These are phyloP conservation scores for Porodaedalea pini DNA, from an alignment of 1,284 basidiomycete genomes.

Conservation along the genomic window DNA sequence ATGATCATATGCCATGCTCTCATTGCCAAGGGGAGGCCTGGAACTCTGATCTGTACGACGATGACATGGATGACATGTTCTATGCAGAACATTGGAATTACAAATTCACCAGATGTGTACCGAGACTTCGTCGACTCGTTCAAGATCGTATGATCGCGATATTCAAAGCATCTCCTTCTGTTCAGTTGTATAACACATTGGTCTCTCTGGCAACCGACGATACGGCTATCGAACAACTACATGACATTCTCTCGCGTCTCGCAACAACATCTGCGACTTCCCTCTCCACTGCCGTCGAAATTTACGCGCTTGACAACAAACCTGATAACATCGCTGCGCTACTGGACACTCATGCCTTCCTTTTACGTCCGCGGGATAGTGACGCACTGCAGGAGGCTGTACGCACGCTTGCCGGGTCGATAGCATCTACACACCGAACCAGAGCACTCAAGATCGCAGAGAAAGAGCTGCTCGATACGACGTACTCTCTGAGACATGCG, in stretches of 20 bases:
- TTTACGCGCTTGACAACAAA: slow-evolving; percentile 40
- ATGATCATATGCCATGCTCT: no score
- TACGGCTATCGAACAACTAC: slow-evolving; percentile 33
- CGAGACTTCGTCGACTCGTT: slow-evolving; percentile 42
- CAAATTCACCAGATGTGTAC: slow-evolving; percentile 38
- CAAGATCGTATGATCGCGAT: slow-evolving; percentile 39
- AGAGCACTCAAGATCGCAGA: slow-evolving; percentile 44
- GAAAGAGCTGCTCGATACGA: slow-evolving; percentile 47
- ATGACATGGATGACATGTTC: slow-evolving; percentile 29
- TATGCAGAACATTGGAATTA: slow-evolving; percentile 52
- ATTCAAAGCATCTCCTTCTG: slow-evolving; percentile 49
- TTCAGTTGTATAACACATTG: slow-evolving; percentile 43
- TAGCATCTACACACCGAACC: slow-evolving; percentile 28
- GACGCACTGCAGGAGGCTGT: slow-evolving; percentile 44
- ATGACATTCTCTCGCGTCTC: slow-evolving; percentile 35
- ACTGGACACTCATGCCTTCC: slow-evolving; percentile 44
- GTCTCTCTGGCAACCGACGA: slow-evolving; percentile 35
- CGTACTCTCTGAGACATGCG: slow-evolving; percentile 38
- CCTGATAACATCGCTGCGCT: slow-evolving; percentile 36
- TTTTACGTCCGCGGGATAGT: slow-evolving; percentile 56
- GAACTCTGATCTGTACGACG: slow-evolving; percentile 24
- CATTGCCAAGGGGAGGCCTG: no score
- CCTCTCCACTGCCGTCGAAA: slow-evolving; percentile 49
- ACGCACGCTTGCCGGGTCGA: slow-evolving; percentile 31
- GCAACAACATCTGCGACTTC: slow-evolving; percentile 49